Conservation (phyloP, 345 rosid species). For the Physaria fendleri region DNA sequence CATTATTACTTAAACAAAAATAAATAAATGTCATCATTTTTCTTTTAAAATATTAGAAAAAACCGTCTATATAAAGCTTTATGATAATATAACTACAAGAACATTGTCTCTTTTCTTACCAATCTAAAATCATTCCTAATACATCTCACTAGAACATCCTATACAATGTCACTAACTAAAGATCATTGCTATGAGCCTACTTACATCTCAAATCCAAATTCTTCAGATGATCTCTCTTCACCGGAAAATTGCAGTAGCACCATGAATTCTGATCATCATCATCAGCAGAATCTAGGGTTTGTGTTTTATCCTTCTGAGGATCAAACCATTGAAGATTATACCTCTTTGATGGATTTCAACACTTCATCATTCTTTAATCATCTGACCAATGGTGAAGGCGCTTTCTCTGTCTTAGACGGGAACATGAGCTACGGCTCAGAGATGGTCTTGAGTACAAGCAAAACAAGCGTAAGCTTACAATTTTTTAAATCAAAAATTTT, state of each 20-base stretch:
- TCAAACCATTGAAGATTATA: slow-evolving; percentile 28
- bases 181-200: slow-evolving; percentile 3
- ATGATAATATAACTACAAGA: slow-evolving; percentile 11
- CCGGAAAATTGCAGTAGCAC: slow-evolving; percentile 34
- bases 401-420: neutral
- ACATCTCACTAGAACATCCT: neutral
- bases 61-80: slow-evolving; percentile 22
- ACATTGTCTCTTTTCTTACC: slow-evolving; percentile 13
- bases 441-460: no score
- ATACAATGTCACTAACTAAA: slow-evolving; percentile 19
- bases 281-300: slow-evolving; percentile 29
- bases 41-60: neutral
- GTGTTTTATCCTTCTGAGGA: slow-evolving; percentile 27
- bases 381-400: slow-evolving; percentile 28
- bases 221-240: slow-evolving; percentile 29
- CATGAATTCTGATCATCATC: slow-evolving; percentile 35
- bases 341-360: slow-evolving; percentile 56
- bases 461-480: no score
- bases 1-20: neutral
- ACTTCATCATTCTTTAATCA: slow-evolving; percentile 48
- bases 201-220: slow-evolving; percentile 12
- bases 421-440: slow-evolving; percentile 19
- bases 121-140: neutral
- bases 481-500: no score
- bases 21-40: neutral